Base-by-base conservation (phyloP, 2,329 filamentous ascomycete species). In the Furcasterigmium furcatum region DNA sequence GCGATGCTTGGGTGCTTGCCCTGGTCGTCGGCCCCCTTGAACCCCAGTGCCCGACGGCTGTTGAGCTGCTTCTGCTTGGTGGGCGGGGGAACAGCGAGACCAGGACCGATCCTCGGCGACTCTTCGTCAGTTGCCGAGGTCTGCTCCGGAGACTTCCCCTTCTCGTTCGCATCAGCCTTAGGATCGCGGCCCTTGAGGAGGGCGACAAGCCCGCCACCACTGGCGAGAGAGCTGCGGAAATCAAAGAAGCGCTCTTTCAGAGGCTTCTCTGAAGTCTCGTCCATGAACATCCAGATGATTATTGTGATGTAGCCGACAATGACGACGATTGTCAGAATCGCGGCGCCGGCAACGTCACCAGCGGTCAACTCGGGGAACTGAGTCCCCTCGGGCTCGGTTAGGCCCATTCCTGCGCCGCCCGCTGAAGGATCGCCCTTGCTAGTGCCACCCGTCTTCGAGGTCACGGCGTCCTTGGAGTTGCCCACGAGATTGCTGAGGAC, bases 281-380 rank as follows among this genome's bases (percentile, higher is more conserved):
- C 77, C 18, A 68, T 46, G 16, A 78, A 46, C 51, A 80, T 64
- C 63, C 73, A 79, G 6, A 66, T 38, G 7, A 73, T 56, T n/a
- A 79, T 79, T 2, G 72, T 72, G 20, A 84, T 49, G 32, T 87
- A 66, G 6, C 74, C 57, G 2, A 88, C 59, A 4, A 85, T 61
- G 6, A 83, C 41, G 3, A 80, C 65, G 2, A 79, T 62, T 2
- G 87, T 91, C 42, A 73, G 52, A 48, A 90, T 77, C 10, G 79
- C 79, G 30, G 87, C 87, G 10, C 86, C 88, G 7, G 79, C 85
- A 50, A 72, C 79, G 57, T 91, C 87, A 8, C 74, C 81, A 3
- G 78, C 79, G 9, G 30, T 35, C 10, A 22, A 7, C 5, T 12
- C 19, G 10, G 36, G 4, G 6, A 39, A 39, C 7, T 39, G 19